phyloP scores from a whole-genome alignment of 2,329 filamentous ascomycete species.

The Cercospora berteroae region DNA sequence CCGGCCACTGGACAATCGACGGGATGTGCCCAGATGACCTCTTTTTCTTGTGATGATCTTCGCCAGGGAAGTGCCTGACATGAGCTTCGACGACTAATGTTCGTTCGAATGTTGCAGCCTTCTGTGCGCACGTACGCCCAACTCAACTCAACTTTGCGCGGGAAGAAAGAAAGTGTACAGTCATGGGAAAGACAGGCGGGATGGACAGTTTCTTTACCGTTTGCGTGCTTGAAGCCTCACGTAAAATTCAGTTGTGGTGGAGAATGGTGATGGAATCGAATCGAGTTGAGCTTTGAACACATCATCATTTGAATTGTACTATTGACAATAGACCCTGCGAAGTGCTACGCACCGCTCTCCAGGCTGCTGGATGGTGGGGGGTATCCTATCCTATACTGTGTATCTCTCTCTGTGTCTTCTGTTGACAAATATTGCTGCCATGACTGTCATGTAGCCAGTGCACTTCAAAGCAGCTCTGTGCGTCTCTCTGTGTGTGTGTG shows the following conservation, averaged over 20 bases:
- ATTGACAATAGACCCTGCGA: neutral
- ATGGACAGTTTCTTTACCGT: neutral
- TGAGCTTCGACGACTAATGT: slow-evolving; percentile 11
- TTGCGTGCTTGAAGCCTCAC: neutral
- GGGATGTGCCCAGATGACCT: neutral
- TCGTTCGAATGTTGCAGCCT: slow-evolving; percentile 15
- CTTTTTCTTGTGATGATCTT: neutral
- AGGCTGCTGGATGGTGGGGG: neutral
- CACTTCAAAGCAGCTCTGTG: neutral
- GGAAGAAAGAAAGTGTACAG: neutral
- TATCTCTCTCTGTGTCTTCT: neutral
- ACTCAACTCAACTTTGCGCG: neutral
- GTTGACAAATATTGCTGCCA: neutral
- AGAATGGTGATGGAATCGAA: neutral
- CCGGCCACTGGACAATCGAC: neutral
- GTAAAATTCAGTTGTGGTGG: neutral
- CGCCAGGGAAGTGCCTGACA: neutral
- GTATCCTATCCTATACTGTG: neutral
- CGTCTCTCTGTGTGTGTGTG: neutral
- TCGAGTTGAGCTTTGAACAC: neutral
- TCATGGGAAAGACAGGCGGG: neutral
- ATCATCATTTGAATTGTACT: neutral
- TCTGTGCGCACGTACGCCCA: neutral
- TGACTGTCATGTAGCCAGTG: neutral
- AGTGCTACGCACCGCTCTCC: neutral